These are phyloP conservation scores for Penicillium sp. DNA, from an alignment of 2,329 filamentous ascomycete species.

Conservation along the genomic window DNA sequence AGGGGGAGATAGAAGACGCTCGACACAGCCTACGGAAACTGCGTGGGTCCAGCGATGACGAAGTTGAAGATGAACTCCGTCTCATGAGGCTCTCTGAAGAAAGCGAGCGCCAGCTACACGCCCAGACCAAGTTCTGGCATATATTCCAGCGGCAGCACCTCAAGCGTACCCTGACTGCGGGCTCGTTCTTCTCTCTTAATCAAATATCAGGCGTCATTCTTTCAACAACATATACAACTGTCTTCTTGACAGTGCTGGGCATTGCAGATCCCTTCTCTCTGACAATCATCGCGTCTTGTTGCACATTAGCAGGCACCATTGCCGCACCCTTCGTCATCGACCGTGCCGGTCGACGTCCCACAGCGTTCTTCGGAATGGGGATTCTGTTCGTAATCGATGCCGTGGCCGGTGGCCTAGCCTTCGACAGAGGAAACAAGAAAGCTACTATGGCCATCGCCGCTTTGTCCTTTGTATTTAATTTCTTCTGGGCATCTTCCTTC, in stretches of 20 bases:
- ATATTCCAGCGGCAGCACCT: slow-evolving; percentile 39
- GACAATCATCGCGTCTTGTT: slow-evolving; percentile 39
- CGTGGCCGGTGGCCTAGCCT: slow-evolving; percentile 37
- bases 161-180: slow-evolving; percentile 38
- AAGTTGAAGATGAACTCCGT: slow-evolving; percentile 35
- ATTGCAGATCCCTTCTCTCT: slow-evolving; percentile 36
- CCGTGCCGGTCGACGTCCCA: slow-evolving; percentile 36
- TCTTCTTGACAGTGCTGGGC: slow-evolving; percentile 38
- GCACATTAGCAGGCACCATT: slow-evolving; percentile 39
- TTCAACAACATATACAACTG: slow-evolving; percentile 40
- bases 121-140: slow-evolving; percentile 35
- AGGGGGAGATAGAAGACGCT: slow-evolving; percentile 33
- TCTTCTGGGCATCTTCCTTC: slow-evolving; percentile 42
- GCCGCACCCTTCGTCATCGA: slow-evolving; percentile 39
- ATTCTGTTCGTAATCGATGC: slow-evolving; percentile 37
- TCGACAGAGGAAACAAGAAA: slow-evolving; percentile 24
- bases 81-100: slow-evolving; percentile 33
- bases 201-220: slow-evolving; percentile 42
- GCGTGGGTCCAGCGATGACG: slow-evolving; percentile 32
- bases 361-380: slow-evolving; percentile 37
- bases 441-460: slow-evolving; percentile 32
- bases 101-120: slow-evolving; percentile 24
- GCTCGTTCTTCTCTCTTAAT: slow-evolving; percentile 38
- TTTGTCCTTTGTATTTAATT: slow-evolving; percentile 39
- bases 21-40: slow-evolving; percentile 33